Percentiles rank a stretch among this genome's conserved stretches.
These are phyloP conservation scores for Pseudocercospora fijiensis DNA, from an alignment of 2,329 filamentous ascomycete genomes.

Conservation along the genomic window DNA sequence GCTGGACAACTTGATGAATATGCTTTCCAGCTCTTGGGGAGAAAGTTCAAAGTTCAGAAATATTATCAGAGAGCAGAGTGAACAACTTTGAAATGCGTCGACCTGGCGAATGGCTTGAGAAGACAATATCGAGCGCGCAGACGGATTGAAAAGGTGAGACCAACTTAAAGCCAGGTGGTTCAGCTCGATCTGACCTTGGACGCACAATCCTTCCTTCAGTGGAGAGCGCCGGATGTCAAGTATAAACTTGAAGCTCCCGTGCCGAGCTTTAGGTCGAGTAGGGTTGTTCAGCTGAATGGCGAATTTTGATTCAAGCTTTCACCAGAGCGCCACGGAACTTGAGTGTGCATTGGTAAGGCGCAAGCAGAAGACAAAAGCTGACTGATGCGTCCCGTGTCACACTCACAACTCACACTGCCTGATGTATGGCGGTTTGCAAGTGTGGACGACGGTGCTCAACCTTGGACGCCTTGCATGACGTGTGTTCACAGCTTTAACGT, in stretches of 20 bases:
- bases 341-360: not conserved
- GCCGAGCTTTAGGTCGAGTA: not conserved
- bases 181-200: not conserved
- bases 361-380: not conserved
- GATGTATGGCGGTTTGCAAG: not conserved
- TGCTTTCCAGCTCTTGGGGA: not conserved
- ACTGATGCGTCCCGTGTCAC: not conserved
- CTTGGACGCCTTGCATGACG: not conserved
- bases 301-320: conserved; percentile 1
- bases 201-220: conserved; percentile 1
- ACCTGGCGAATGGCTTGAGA: not conserved
- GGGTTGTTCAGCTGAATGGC: conserved; percentile 7
- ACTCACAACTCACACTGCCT: not conserved
- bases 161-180: not conserved
- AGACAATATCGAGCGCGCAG: not conserved
- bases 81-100: not conserved
- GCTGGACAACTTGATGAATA: not conserved
- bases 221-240: not conserved
- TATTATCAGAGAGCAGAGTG: not conserved
- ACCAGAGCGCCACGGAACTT: not conserved
- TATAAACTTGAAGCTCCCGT: not conserved
- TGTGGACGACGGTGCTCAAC: not conserved
- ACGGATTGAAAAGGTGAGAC: not conserved
- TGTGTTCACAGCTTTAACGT: too few relatives aligned
- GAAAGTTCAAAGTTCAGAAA: not conserved